Evolutionary conservation across 305 asterid species (phyloP).

Genomic region (Rubia tinctorum): DNA sequence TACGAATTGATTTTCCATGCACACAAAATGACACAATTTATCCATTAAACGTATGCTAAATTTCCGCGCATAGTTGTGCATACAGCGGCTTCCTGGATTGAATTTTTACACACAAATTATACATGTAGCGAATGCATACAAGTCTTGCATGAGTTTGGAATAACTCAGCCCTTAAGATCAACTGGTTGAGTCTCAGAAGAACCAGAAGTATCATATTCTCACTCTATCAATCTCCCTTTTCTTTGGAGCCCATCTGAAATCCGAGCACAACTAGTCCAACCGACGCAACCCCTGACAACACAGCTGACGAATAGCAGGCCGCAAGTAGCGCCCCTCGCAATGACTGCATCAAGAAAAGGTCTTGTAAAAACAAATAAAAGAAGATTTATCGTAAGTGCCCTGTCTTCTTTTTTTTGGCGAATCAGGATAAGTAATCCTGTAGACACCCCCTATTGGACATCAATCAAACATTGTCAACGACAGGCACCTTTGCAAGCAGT

Average conservation of each 20-base stretch:
- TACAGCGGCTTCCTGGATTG: background rate
- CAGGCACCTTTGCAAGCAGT: slow-evolving; percentile 70
- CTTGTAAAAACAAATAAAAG: slow-evolving; percentile 3
- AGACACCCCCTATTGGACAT: background rate
- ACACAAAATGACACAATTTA: no score
- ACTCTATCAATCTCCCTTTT: slow-evolving; percentile 31
- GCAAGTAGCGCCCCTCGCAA: slow-evolving; percentile 67
- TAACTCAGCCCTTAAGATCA: background rate
- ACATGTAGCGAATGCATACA: background rate
- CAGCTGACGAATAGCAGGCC: slow-evolving; percentile 53
- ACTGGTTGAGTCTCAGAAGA: background rate
- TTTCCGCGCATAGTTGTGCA: background rate
- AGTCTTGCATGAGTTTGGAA: background rate
- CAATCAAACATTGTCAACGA: background rate
- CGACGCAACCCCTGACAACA: slow-evolving; percentile 52
- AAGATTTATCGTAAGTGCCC: background rate
- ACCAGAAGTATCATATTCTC: background rate
- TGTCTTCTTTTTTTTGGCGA: background rate
- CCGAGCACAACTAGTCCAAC: slow-evolving; percentile 71
- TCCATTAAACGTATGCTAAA: no score
- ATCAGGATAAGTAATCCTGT: no score
- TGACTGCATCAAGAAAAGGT: slow-evolving; percentile 50
- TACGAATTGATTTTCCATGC: no score
- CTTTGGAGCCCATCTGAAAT: slow-evolving; percentile 56
- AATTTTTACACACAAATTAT: background rate